phyloP scores from a whole-genome alignment of 306 rosid species.

The Prosopis cineraria region DNA sequence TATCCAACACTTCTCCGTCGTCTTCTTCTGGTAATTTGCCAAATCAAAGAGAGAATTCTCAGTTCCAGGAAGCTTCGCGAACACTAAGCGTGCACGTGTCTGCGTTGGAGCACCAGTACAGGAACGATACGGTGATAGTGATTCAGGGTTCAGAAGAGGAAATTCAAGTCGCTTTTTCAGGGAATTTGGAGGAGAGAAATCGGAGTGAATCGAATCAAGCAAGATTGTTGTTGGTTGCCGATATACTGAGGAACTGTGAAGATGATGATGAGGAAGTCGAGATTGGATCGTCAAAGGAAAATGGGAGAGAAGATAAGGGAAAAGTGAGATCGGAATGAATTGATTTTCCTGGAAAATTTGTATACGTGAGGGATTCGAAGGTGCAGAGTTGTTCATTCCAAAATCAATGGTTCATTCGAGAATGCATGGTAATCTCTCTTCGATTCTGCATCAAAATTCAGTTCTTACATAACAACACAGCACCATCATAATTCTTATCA shows the following conservation, averaged over 20 bases:
- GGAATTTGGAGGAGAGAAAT: slow-evolving; percentile 33
- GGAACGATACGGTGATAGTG: slow-evolving; percentile 40
- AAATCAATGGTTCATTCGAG: background rate
- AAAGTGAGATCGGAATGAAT: slow-evolving; percentile 33
- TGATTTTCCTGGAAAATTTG: slow-evolving; percentile 37
- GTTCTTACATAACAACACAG: too few relatives aligned
- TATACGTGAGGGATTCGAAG: background rate
- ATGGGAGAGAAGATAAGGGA: slow-evolving; percentile 27
- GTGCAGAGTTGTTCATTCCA: background rate
- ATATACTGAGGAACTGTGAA: slow-evolving; percentile 39
- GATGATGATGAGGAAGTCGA: slow-evolving; percentile 21
- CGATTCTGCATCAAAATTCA: background rate
- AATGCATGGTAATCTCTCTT: background rate
- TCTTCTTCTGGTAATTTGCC: background rate
- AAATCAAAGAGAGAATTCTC: slow-evolving; percentile 2
- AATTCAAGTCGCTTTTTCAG: slow-evolving; percentile 26
- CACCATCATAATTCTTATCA: too few relatives aligned
- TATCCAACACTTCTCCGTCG: background rate
- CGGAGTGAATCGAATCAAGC: slow-evolving; percentile 36
- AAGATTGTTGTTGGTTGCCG: slow-evolving; percentile 41
- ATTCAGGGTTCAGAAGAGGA: slow-evolving; percentile 41
- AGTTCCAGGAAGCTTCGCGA: slow-evolving; percentile 22
- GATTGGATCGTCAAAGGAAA: slow-evolving; percentile 26
- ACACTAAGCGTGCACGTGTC: slow-evolving; percentile 16
- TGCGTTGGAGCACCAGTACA: slow-evolving; percentile 48